Evolutionary conservation across 1,284 basidiomycete genomes (phyloP), one percentile per base, ranked within the genome.

Genomic region (Peniophora sp.): DNA sequence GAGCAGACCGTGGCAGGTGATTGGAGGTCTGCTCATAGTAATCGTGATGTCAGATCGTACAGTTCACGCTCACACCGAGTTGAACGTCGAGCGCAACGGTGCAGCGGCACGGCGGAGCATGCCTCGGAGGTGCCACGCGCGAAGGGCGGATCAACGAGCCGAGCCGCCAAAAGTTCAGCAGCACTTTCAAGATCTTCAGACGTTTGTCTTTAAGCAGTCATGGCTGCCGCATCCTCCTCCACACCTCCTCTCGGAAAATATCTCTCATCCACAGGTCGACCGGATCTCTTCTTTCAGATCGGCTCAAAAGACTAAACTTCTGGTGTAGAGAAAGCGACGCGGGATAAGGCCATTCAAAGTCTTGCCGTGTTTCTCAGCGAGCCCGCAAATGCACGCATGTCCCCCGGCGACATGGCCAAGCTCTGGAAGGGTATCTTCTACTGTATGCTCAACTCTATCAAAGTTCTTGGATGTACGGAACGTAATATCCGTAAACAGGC

Each of bases 381-480:
- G 53, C 71, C 81, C 8, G 68, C 69, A 2, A 72, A 73, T 55
- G 71, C 81, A 69, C 73, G 66, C 16, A 69, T 94, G 41, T 68
- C 81, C 17, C 78, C 83, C 51, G 51, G 72, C 23, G 96, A 98
- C 64, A 88, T 97, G 82, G 78, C 81, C 53, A 97, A 94, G 68
- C 69, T 98, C 35, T 98, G 96, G 96, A 97, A 98, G 67, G 96
- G 95, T 0, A 79, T 99, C 49, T 99, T 97, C 69, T 98, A 97
- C 68, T 97, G 92, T 92, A 57, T 54, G 83, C 70, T n/a, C n/a
- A n/a, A n/a, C 39, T 32, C 36, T 22, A 32, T 27, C 47, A 22
- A 24, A 35, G 12, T 17, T 5, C 27, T 8, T 32, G 17, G 10
- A 17, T 5, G 25, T 52, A 32, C 32, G 12, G 25, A 39, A 41